Evolutionary conservation across 2,329 filamentous ascomycete genomes (phyloP).

Genomic region (Blastomyces gilchristii): DNA sequence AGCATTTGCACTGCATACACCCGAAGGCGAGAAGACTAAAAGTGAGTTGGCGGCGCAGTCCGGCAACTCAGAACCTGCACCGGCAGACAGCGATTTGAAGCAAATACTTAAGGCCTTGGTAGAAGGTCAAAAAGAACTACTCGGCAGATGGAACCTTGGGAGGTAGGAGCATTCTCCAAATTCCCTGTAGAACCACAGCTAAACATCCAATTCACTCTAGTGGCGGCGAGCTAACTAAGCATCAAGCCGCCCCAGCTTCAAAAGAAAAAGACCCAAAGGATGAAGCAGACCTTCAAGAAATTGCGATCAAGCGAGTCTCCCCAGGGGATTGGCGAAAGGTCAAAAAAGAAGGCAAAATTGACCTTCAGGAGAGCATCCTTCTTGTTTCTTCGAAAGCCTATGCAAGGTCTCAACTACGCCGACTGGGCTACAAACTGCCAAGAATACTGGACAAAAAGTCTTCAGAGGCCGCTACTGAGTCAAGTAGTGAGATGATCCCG

Average conservation of each 20-base stretch:
- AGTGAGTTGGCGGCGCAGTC: background rate
- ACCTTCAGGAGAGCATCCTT: background rate
- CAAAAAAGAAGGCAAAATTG: background rate
- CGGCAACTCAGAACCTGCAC: background rate
- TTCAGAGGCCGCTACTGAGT: background rate
- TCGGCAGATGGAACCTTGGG: background rate
- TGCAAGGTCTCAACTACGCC: background rate
- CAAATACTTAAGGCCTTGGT: background rate
- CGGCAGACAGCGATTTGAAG: background rate
- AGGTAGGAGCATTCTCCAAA: background rate
- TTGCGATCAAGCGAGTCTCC: background rate
- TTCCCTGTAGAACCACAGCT: background rate
- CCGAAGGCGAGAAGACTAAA: background rate
- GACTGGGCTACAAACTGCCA: background rate
- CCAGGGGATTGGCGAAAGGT: slow-evolving; percentile 2
- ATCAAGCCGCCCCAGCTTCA: background rate
- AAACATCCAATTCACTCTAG: background rate
- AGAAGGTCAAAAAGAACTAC: background rate
- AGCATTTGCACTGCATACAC: background rate
- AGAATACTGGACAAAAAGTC: background rate
- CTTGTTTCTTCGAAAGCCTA: slow-evolving; percentile 5
- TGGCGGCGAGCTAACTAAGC: too few species aligned
- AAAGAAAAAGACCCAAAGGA: background rate
- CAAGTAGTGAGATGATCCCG: background rate
- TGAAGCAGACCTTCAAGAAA: background rate